Evolutionary conservation across 371 early-diverging fungal species (phyloP).

Genomic region (Mucor sp.): DNA sequence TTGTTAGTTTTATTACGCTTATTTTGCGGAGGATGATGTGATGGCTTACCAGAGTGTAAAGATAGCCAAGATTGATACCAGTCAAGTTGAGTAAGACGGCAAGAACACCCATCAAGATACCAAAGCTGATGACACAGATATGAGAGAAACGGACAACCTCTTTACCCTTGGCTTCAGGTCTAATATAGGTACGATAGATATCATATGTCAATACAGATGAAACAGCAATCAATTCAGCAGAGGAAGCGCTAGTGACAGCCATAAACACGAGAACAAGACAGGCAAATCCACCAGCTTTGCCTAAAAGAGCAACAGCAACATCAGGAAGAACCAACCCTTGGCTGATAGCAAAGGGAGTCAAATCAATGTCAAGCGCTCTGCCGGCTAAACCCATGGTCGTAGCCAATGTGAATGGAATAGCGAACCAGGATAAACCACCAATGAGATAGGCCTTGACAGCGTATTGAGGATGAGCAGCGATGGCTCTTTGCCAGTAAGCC

Average conservation of each 20-base stretch:
- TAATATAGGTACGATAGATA: conserved; percentile 67
- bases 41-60: conserved; percentile 46
- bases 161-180: conserved; percentile 62
- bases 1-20: neutral
- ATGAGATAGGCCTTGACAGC: conserved; percentile 71
- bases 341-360: conserved; percentile 53
- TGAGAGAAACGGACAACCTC: conserved; percentile 64
- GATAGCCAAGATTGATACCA: conserved; percentile 68
- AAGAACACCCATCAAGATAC: conserved; percentile 67
- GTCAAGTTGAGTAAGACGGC: conserved; percentile 61
- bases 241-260: conserved; percentile 70
- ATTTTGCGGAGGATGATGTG: neutral
- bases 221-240: conserved; percentile 74
- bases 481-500: conserved; percentile 70
- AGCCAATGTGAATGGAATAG: conserved; percentile 72
- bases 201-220: conserved; percentile 72
- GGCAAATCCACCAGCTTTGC: conserved; percentile 62
- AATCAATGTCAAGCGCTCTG: conserved; percentile 59
- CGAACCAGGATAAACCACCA: conserved; percentile 73
- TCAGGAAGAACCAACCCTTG: conserved; percentile 69
- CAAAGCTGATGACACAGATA: conserved; percentile 56
- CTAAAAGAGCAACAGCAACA: conserved; percentile 65
- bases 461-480: conserved; percentile 67
- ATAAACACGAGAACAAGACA: conserved; percentile 69
- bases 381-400: conserved; percentile 71